Evolutionary conservation across 805 yeast genomes (phyloP).

Genomic region (Ogataea angusta): DNA sequence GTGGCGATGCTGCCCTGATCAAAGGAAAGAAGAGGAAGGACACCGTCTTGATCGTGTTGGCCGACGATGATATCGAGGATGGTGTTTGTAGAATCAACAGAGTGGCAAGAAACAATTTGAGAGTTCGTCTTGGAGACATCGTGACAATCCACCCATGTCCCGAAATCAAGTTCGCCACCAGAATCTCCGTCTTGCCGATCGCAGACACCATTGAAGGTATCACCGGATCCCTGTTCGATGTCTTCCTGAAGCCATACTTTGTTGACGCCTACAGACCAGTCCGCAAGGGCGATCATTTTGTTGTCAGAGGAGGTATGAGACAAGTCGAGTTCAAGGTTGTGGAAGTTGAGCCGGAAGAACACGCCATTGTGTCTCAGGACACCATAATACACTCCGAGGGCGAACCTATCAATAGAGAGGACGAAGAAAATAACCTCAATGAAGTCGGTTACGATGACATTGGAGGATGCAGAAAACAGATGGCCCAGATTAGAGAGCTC

Average conservation of each 20-base stretch:
- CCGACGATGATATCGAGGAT: conserved; percentile 95
- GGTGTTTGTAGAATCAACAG: conserved; percentile 94
- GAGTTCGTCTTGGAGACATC: conserved; percentile 92
- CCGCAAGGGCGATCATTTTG: conserved; percentile 93
- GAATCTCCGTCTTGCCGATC: conserved; percentile 93
- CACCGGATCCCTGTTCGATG: conserved; percentile 94
- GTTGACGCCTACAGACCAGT: conserved; percentile 99
- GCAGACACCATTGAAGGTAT: conserved; percentile 98
- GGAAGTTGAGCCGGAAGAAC: conserved; percentile 96
- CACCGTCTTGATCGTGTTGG: conserved; percentile 91
- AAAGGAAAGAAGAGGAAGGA: conserved; percentile 98
- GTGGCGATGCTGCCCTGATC: conserved; percentile 96
- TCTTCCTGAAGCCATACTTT: conserved; percentile 93
- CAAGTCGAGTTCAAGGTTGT: conserved; percentile 98
- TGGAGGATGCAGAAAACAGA: conserved; percentile 98
- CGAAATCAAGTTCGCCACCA: conserved; percentile 92
- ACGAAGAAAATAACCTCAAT: conserved; percentile 92
- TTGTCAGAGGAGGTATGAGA: conserved; percentile 98
- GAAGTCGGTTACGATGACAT: conserved; percentile 99
- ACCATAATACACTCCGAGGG: conserved; percentile 98
- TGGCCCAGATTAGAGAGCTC: conserved; percentile 98
- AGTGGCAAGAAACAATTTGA: conserved; percentile 90
- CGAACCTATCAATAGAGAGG: conserved; percentile 97
- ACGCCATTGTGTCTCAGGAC: conserved; percentile 97
- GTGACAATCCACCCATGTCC: conserved; percentile 93